Evolutionary conservation across 371 early-diverging fungal species (phyloP), one percentile per base, ranked within the genome.

Genomic region (Saksenaea oblongispora): DNA sequence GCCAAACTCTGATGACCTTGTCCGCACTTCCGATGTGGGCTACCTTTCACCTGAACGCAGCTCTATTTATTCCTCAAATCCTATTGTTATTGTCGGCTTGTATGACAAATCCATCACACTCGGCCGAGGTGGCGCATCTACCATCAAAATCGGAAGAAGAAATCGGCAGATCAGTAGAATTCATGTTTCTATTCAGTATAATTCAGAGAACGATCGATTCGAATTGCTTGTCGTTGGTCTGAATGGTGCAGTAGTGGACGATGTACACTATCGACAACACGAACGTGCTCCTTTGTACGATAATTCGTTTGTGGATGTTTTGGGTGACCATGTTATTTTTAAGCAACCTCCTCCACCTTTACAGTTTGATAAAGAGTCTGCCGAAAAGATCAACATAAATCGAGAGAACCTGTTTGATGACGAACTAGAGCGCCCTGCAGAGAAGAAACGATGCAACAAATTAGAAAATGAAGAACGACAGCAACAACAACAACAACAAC

Each of bases 121-220:
- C 8, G 87, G 87, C 4, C 72, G 87, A 70, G 85, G 87, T 22
- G 79, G 83, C 18, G 73, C 79, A 17, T 78, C 79, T 8, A 84
- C 83, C 8, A 58, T 85, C 58, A 85, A 87, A 60, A 79, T 87
- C 44, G 87, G 85, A 34, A 73, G 79, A 28, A 72, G 85, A 34
- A 87, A 87, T 71, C 73, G 83, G 56, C 81, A 85, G 58, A 81
- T 87, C 36, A 85, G 85, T 56, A 82, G 87, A 47, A 68, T 74
- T 41, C 87, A 87, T 65, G 77, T 82, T n/a, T 75, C 84, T 35
- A 78, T 87, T 28, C 70, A 79, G 35, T 84, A 76, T 65, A 69
- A 73, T 47, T 15, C 56, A 17, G 57, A 63, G 1, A 34, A 53
- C 5, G 34, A 66, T n/a, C 63, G 64, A 11, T 85, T 83, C 62